Conservation (phyloP, 169 alveolate genomes). For the Plasmodium vivax region DNA sequence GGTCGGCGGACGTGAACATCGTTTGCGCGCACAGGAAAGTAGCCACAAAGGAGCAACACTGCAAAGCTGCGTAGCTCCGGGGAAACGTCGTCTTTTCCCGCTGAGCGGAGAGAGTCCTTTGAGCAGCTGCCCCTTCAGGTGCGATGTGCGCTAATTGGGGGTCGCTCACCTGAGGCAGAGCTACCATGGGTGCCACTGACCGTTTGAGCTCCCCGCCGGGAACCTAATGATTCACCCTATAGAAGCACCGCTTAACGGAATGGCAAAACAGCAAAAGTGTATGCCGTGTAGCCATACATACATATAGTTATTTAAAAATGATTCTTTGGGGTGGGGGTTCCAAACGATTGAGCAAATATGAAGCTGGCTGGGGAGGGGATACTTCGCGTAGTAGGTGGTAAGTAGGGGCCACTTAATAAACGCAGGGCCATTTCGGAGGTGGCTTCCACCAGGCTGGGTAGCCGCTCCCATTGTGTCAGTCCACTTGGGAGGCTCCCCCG, state of each 20-base stretch:
- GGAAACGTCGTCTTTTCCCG: neutral
- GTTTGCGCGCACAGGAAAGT: neutral
- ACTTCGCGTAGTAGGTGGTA: neutral
- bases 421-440: neutral
- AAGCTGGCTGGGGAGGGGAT: neutral
- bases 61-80: neutral
- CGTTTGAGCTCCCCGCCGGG: neutral
- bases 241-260: neutral
- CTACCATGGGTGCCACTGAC: neutral
- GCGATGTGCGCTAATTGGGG: too few relatives aligned
- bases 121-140: too few relatives aligned
- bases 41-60: neutral
- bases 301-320: neutral
- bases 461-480: neutral
- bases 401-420: neutral
- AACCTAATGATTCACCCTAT: too few relatives aligned
- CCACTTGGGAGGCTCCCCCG: neutral
- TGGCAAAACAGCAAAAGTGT: neutral
- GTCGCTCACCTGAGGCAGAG: neutral
- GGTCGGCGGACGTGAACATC: neutral
- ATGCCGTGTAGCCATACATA: neutral
- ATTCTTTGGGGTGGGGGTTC: neutral
- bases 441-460: neutral
- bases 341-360: neutral
- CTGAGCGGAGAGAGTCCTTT: neutral